Evolutionary conservation across 352 stramenopile species (phyloP).

Genomic region (Phytophthora nicotianae): DNA sequence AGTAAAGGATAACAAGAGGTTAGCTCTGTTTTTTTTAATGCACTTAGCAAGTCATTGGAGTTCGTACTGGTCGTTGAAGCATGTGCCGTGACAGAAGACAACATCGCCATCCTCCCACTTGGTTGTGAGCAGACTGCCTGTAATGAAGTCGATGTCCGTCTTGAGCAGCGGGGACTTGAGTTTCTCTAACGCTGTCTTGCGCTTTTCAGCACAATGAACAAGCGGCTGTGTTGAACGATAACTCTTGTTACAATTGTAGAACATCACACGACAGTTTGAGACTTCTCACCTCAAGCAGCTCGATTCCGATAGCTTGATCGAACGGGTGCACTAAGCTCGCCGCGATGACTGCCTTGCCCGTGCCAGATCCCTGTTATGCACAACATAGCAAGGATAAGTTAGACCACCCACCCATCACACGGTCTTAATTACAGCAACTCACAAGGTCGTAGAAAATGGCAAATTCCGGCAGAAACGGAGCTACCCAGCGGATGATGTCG

Average conservation of each 20-base stretch:
- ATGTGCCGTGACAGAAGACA: constrained; percentile 86
- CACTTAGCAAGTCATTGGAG: background rate
- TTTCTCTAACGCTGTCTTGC: constrained; percentile 58
- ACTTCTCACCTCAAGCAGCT: constrained; percentile 62
- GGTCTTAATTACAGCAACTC: constrained; percentile 7
- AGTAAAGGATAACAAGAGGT: background rate
- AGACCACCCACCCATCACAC: background rate
- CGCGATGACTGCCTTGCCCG: constrained; percentile 79
- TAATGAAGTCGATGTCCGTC: constrained; percentile 81
- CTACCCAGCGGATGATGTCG: constrained; percentile 68
- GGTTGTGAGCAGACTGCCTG: constrained; percentile 61
- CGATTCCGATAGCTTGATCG: constrained; percentile 84
- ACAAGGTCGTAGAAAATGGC: constrained; percentile 87
- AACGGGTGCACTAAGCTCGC: constrained; percentile 83
- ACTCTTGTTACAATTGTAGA: background rate
- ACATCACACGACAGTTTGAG: background rate
- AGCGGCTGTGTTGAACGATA: constrained; percentile 47
- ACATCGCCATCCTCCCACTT: constrained; percentile 81
- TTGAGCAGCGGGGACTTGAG: constrained; percentile 39
- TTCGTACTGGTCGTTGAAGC: constrained; percentile 80
- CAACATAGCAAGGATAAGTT: background rate
- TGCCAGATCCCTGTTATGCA: constrained; percentile 68
- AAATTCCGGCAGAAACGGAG: constrained; percentile 65
- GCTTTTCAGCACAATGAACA: constrained; percentile 78
- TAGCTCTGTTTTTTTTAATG: too few species aligned